Evolutionary conservation across 176 grass and related monocot species (phyloP), one percentile per base, ranked within the genome.

Genomic region (Secale cereale): DNA sequence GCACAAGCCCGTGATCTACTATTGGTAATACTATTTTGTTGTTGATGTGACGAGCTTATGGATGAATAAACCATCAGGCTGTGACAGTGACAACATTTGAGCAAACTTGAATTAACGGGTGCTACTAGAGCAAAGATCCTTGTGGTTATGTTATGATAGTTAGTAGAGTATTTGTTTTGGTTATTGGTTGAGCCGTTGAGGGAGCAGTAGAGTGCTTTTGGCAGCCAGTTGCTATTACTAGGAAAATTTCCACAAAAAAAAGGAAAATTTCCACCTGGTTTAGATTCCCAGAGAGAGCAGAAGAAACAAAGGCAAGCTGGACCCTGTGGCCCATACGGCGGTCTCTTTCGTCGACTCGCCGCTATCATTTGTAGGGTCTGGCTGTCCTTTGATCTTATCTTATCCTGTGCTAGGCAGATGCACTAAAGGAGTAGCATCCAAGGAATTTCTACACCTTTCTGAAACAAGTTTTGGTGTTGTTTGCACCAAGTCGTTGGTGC

Each of bases 341-440:
- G 27, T 76, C 45, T 67, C 46, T 35, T 43, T 74, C 70, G 31
- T 74, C 59, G 27, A 82, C 48, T 65, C 81, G 25, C 59, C 14
- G 33, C 67, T 85, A 76, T 85, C 15, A 81, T 89, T 76, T 59
- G 82, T 85, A 83, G 87, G 82, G 60, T 65, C 65, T 78, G 54
- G 20, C 78, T 83, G 75, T 19, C 30, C 29, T 50, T 28, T 50
- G 77, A 59, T 63, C 77, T 81, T 81, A 70, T 82, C 83, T 72
- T 26, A 5, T 62, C 87, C 2, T 54, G 83, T 81, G 36, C 50
- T 63, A 29, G 67, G 28, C 35, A 36, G 59, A 59, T 69, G 59
- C 77, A 61, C 11, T 60, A 78, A 85, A 76, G 77, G 30, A 85
- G 87, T 76, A 76, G 77, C 77, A 81, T 85, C 69, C 78, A 85